Evolutionary conservation across 2,329 filamentous ascomycete genomes (phyloP), one percentile per base, ranked within the genome.

Genomic region (Monosporascus sp.): DNA sequence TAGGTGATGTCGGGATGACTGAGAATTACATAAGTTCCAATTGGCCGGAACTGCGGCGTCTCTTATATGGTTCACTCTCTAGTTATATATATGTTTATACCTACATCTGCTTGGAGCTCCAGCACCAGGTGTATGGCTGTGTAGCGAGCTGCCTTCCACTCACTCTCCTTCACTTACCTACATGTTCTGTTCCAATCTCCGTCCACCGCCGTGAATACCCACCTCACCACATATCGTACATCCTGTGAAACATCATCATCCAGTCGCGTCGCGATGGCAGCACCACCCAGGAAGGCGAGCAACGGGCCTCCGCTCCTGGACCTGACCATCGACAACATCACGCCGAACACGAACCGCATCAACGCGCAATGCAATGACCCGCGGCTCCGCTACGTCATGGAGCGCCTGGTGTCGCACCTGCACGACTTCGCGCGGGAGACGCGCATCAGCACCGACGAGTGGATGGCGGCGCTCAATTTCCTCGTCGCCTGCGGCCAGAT

Each of bases 371-470:
- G 82, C 62, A 67, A 75, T 9, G 77, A 90, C 63, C 74, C 78
- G 22, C 80, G 89, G 20, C 73, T 89, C 56, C 86, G 82, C 57
- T 92, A 89, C 67, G 69, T 94, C 46, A 80, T 93, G 66, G 82
- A 88, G 62, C 78, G 87, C 18, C 78, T 92, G 15, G 87, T 92
- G 48, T 81, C 82, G 14, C 89, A 94, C 70, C 74, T 93, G 2
- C 89, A 94, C 70, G 88, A 92, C 72, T 93, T 91, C 67, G 87
- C 88, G 5, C 80, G 88, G 51, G 89, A 93, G 70, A 92, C 88
- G 1, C 77, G 88, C 31, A 77, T 93, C 36, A 88, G 83, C 67
- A 88, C 86, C 4, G 76, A 83, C 3, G 89, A 94, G 74, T 93
- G 89, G 89, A 88, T 88, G 84, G 74, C 80, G 0, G 87, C 83